These are phyloP conservation scores for Cryptosporidium bovis DNA, from an alignment of 169 alveolate genomes.

Conservation along the genomic window DNA sequence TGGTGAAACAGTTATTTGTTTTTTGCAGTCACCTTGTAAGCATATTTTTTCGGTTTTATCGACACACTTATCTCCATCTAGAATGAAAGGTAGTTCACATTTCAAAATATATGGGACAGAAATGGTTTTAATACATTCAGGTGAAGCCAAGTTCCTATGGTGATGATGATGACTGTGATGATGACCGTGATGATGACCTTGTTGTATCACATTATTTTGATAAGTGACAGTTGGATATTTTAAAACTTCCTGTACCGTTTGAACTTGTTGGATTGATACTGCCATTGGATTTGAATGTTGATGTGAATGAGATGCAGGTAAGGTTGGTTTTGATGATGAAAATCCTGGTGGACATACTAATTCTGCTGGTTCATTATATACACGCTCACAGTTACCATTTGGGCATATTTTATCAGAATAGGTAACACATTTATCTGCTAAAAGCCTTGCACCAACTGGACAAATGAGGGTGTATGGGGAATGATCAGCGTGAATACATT, in stretches of 20 bases:
- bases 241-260: conserved; percentile 8
- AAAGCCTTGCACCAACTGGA: conserved; percentile 70
- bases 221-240: conserved; percentile 15
- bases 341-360: conserved; percentile 75
- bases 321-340: conserved; percentile 56
- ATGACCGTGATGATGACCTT: conserved; percentile 10
- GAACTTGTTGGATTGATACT: conserved; percentile 14
- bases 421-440: conserved; percentile 70
- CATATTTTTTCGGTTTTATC: conserved; percentile 69
- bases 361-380: conserved; percentile 68
- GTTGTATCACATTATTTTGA: conserved; percentile 16
- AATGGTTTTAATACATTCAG: conserved; percentile 68
- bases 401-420: conserved; percentile 72
- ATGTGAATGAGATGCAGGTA: background rate
- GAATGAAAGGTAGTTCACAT: conserved; percentile 58
- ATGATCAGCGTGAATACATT: conserved; percentile 73
- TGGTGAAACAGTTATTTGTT: conserved; percentile 50
- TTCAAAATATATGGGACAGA: conserved; percentile 58
- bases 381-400: conserved; percentile 71
- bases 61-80: conserved; percentile 69
- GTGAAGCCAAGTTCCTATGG: conserved; percentile 26
- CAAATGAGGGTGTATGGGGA: conserved; percentile 63
- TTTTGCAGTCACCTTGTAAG: conserved; percentile 64
- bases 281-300: background rate
- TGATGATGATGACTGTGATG: conserved; percentile 70